Evolutionary conservation across 352 stramenopile genomes (phyloP).

Genomic region (Phytophthora colocasiae): DNA sequence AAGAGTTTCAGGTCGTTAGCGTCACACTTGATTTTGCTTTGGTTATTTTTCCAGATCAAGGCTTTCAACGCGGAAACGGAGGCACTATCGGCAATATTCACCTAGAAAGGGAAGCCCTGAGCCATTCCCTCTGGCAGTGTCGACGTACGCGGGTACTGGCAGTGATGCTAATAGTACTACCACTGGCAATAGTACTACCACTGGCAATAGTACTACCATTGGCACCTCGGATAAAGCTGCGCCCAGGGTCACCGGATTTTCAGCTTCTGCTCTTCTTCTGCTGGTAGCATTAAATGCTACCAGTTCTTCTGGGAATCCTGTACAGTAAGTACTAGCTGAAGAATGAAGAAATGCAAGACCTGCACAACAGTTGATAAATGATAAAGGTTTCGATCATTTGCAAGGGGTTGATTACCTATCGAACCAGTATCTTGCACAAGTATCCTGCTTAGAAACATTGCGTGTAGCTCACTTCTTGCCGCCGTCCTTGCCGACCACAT

Average conservation of each 20-base stretch:
- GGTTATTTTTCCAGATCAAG: too few relatives aligned
- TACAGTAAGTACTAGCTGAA: background rate
- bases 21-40: too few relatives aligned
- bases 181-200: background rate
- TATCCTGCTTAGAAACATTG: too few relatives aligned
- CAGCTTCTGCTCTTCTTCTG: background rate
- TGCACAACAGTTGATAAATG: too few relatives aligned
- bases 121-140: background rate
- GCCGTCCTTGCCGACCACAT: constrained; percentile 38
- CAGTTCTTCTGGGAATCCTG: background rate
- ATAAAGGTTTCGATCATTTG: too few relatives aligned
- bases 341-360: too few relatives aligned
- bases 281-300: background rate
- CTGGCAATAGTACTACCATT: background rate
- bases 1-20: too few relatives aligned
- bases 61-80: too few relatives aligned
- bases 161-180: background rate
- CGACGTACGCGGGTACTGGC: constrained; percentile 1
- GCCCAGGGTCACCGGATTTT: background rate
- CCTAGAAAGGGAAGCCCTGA: too few relatives aligned
- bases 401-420: too few relatives aligned
- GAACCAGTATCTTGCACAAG: too few relatives aligned
- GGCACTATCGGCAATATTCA: too few relatives aligned
- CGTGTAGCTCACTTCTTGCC: constrained; percentile 17
- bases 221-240: background rate